Conservation (phyloP, 768 basidiomycete species). For the Phylloporus rhodoxanthus region DNA sequence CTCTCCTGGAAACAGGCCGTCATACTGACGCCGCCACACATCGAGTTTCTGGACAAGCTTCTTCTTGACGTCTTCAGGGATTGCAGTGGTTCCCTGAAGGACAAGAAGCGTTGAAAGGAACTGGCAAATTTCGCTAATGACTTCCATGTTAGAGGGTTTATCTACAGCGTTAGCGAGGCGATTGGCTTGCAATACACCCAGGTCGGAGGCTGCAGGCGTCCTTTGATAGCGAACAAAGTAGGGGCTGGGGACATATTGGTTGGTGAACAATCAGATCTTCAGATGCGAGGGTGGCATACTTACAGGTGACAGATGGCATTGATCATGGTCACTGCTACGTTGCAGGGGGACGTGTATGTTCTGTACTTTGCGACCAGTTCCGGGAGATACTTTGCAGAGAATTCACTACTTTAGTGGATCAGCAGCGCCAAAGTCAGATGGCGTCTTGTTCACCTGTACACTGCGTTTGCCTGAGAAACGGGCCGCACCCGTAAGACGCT, state of each 20-base stretch:
- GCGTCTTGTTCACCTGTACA: constrained; percentile 3
- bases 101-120: constrained; percentile 38
- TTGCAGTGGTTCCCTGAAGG: constrained; percentile 31
- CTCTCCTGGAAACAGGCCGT: constrained; percentile 29
- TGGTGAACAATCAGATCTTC: background rate
- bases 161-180: constrained; percentile 25
- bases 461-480: background rate
- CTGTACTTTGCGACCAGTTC: constrained; percentile 29
- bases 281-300: background rate
- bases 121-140: constrained; percentile 34
- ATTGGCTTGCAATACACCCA: constrained; percentile 34
- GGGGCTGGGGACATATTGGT: constrained; percentile 22
- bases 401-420: constrained; percentile 20
- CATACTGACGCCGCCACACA: constrained; percentile 28
- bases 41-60: constrained; percentile 32
- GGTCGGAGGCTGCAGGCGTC: constrained; percentile 26
- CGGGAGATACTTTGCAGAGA: constrained; percentile 37
- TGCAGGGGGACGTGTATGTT: constrained; percentile 18
- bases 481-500: constrained; percentile 25
- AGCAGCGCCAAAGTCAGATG: background rate
- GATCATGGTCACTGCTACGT: constrained; percentile 26
- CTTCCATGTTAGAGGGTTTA: constrained; percentile 11
- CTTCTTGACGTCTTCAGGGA: constrained; percentile 30
- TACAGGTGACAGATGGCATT: constrained; percentile 35
- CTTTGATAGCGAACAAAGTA: constrained; percentile 38